Base-by-base conservation (phyloP, 139 green algal species). In the Protoeuglena noctilucae region DNA sequence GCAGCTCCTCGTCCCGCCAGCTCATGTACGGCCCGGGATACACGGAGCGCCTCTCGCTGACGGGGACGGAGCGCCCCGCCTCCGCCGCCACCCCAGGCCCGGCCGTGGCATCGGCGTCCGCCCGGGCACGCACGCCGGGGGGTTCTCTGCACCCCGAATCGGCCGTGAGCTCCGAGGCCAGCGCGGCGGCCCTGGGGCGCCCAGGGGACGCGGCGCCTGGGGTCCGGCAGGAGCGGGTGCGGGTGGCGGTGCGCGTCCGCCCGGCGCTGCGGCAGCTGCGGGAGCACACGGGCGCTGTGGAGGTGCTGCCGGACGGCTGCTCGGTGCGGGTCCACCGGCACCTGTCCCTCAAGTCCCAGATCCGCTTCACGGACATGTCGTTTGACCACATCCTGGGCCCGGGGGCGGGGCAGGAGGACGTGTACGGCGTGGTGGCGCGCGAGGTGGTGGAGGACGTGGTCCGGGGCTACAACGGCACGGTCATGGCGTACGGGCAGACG, bases 401-500 rank as follows among this genome's bases (percentile, higher is more conserved):
- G 2, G n/a, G 34, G 1, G 54, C 73, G 26, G 68, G 58, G 26
- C 81, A 90, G 41, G 62, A 63, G 2, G 81, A 90, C 40, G 79
- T 90, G 22, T 88, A 87, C 50, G 48, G 73, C 3, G 55, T 60
- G 2, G 77, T 67, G 0, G 79, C 80, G 2, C 62, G 63, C 51
- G 66, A 73, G 0, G 56, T 83, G 1, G 73, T 88, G 16, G 71
- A 78, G 28, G 79, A 87, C 53, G 76, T 89, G 39, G 46, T 93
- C 31, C 63, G 72, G 0, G 83, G 83, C 0, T 93, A 86, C 73
- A 89, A 93, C 46, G 80, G 76, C 34, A 89, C 80, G 0, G 67
- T 93, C 28, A 78, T 93, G 66, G 80, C 80, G 0, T 93, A 88
- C 51, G 83, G 83, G 1, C 69, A 70, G 51, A 76, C 76, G 62